Evolutionary conservation across 306 rosid genomes (phyloP), one percentile per base, ranked within the genome.

Genomic region (Pueraria montana): DNA sequence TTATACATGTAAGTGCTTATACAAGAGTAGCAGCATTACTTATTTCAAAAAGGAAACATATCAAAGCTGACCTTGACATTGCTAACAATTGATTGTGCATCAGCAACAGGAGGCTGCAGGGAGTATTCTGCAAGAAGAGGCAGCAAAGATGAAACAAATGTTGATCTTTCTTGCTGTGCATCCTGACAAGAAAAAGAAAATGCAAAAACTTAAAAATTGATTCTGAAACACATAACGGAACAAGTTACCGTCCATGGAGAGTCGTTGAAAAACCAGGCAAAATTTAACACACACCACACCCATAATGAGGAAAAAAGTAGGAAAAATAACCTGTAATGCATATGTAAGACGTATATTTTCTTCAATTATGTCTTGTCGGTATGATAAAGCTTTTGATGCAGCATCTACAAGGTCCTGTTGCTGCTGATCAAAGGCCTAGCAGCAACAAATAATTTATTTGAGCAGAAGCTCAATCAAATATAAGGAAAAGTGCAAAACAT

Each of bases 51-150:
- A 40, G 34, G 84, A 71, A 74, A 53, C 79, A 65, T 50, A 59
- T 64, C 45, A 77, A 85, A 77, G 75, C 81, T 79, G 81, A 95
- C 98, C 98, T 95, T 92, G 82, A 96, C 92, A 85, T 90, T 96
- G 88, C 97, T 92, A 73, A 90, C 92, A 86, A 94, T 94, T 10
- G 99, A 91, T 74, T 91, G 98, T 24, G 98, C 99, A 87, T 96
- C 99, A 72, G 84, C 83, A 74, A 87, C 94, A 6, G 93, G 90
- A 53, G 98, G 99, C 87, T 92, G 99, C 87, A 96, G 80, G 8
- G 99, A 89, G 89, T 96, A 94, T 81, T 96, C 98, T 40, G 93
- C 91, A 53, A 96, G 94, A 88, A 96, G 96, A 73, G 99, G 97
- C 87, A 96, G 87, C 89, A 96, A 87, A 76, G 92, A 92, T 53